Conservation (phyloP, 2,329 filamentous ascomycete genomes). For the Fusarium kyushuense region DNA sequence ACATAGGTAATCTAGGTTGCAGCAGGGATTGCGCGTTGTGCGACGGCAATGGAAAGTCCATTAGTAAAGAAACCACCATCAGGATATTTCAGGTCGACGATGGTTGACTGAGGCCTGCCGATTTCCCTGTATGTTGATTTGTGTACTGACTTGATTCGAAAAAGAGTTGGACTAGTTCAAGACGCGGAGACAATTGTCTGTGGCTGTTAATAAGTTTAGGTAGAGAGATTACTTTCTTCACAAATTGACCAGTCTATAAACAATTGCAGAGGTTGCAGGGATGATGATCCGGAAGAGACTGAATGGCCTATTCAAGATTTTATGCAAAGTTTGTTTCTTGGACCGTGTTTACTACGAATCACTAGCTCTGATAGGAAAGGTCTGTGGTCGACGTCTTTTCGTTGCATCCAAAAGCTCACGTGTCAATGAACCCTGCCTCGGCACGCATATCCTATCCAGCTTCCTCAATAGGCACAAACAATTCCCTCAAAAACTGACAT, state of each 20-base stretch:
- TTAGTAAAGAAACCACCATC: not conserved
- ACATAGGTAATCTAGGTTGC: not conserved
- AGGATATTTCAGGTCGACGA: not conserved
- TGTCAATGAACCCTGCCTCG: slow-evolving; percentile 24
- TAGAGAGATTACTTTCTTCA: not conserved
- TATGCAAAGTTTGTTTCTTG: slow-evolving; percentile 2
- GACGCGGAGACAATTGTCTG: rapidly evolving
- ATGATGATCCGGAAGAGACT: not conserved
- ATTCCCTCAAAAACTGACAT: slow-evolving; percentile 24
- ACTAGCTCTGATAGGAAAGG: slow-evolving; percentile 19
- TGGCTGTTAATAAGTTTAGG: not conserved
- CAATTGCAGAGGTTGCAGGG: not conserved
- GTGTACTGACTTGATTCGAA: not conserved
- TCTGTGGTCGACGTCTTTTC: slow-evolving; percentile 25
- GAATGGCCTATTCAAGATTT: not conserved
- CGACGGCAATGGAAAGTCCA: not conserved
- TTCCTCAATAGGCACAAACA: slow-evolving; percentile 26
- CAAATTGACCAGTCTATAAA: not conserved
- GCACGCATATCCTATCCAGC: slow-evolving; percentile 17
- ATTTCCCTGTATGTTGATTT: no score
- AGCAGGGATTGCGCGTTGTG: no score
- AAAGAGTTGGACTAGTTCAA: rapidly evolving
- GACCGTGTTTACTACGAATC: not conserved
- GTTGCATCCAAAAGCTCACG: slow-evolving; percentile 18
- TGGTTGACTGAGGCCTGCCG: no score